phyloP scores from a whole-genome alignment of 805 yeast genomes.

The Blastobotrys terrestris region DNA sequence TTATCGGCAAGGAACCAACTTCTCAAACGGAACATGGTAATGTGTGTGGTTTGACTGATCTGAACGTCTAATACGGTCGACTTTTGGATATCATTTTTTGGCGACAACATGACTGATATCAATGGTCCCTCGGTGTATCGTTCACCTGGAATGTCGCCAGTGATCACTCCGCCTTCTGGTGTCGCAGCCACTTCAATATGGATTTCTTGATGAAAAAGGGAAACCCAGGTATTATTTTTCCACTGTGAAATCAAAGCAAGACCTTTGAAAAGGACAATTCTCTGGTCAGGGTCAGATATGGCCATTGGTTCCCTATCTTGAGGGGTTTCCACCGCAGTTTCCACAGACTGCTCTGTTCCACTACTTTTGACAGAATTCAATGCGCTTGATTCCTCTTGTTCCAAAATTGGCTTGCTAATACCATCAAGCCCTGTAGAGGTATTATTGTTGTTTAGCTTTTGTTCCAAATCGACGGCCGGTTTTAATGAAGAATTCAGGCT shows the following conservation, averaged over 20 bases:
- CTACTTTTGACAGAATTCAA: neutral
- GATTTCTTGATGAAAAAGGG: conserved; percentile 9
- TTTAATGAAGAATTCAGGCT: neutral
- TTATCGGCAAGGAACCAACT: conserved; percentile 13
- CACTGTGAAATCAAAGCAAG: conserved; percentile 14
- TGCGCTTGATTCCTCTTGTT: neutral
- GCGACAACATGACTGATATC: conserved; percentile 7
- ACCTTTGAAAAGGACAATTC: conserved; percentile 16
- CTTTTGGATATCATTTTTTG: conserved; percentile 17
- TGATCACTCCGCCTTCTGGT: conserved; percentile 17
- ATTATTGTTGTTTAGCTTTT: neutral
- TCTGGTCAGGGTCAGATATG: conserved; percentile 1
- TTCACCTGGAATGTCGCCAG: neutral
- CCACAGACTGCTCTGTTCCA: neutral
- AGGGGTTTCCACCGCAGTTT: conserved; percentile 1
- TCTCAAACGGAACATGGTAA: conserved; percentile 19
- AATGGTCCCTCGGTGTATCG: neutral
- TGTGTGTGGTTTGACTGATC: conserved; percentile 11
- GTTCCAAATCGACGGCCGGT: neutral
- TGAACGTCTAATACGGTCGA: conserved; percentile 20
- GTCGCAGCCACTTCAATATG: conserved; percentile 14
- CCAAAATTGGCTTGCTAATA: neutral
- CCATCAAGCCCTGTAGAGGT: too few species aligned
- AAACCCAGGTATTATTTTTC: conserved; percentile 15
- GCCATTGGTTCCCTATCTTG: neutral